Conservation (phyloP, 768 basidiomycete species). For the Jaapia argillacea region DNA sequence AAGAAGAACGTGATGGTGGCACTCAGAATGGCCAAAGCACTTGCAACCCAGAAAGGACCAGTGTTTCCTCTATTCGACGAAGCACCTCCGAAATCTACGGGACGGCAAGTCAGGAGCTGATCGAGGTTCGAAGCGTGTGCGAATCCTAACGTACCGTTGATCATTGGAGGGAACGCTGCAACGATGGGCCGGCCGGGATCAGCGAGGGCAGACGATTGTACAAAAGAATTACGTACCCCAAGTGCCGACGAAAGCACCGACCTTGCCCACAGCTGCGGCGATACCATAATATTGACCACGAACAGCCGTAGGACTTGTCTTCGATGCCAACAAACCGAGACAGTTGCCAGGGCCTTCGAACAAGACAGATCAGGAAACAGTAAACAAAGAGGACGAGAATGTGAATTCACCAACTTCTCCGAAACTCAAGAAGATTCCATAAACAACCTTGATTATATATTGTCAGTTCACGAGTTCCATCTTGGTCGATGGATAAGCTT, state of each 20-base stretch:
- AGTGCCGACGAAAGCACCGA: slow-evolving; percentile 77
- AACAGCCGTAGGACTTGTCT: slow-evolving; percentile 77
- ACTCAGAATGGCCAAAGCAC: slow-evolving; percentile 69
- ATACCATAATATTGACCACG: slow-evolving; percentile 82
- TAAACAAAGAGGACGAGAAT: too few species aligned
- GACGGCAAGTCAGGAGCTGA: too few species aligned
- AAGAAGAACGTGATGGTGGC: slow-evolving; percentile 66
- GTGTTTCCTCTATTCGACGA: slow-evolving; percentile 51
- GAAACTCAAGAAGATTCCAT: slow-evolving; percentile 84
- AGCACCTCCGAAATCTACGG: slow-evolving; percentile 59
- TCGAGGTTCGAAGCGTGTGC: too few species aligned
- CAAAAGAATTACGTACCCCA: slow-evolving; percentile 45
- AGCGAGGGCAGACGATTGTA: slow-evolving; percentile 6
- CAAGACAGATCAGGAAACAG: too few species aligned
- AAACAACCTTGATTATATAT: slow-evolving; percentile 67
- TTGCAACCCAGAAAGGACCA: slow-evolving; percentile 84
- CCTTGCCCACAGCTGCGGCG: slow-evolving; percentile 79
- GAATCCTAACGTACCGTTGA: slow-evolving; percentile 32
- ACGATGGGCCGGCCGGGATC: neutral
- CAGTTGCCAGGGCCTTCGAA: slow-evolving; percentile 72
- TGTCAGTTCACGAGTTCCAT: too few species aligned
- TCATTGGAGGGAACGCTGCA: slow-evolving; percentile 58
- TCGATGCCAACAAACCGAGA: slow-evolving; percentile 76
- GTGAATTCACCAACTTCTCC: slow-evolving; percentile 63
- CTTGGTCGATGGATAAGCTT: slow-evolving; percentile 15